Conservation (phyloP, 768 basidiomycete genomes). For the Vararia minispora region DNA sequence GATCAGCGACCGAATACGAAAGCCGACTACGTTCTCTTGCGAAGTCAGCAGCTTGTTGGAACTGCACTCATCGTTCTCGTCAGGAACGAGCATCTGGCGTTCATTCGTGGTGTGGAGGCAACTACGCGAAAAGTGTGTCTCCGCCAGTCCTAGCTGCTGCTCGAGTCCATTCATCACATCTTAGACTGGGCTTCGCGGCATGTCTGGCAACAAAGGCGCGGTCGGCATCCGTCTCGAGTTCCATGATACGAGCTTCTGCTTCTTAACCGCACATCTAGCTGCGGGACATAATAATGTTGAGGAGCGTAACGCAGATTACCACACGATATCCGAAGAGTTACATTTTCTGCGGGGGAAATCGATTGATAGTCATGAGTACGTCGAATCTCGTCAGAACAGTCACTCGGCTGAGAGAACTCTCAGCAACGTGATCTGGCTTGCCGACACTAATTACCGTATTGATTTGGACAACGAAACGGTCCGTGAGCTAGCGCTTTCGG, state of each 20-base stretch:
- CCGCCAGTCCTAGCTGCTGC: neutral
- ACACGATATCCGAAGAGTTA: constrained; percentile 73
- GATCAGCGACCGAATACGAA: constrained; percentile 57
- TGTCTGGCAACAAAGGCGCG: constrained; percentile 97
- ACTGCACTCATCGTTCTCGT: constrained; percentile 84
- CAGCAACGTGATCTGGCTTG: constrained; percentile 90
- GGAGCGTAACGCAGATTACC: constrained; percentile 88
- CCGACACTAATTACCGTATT: constrained; percentile 93
- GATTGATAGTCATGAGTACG: constrained; percentile 85
- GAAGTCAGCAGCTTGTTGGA: constrained; percentile 96
- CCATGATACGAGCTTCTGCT: constrained; percentile 86
- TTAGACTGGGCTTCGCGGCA: constrained; percentile 81
- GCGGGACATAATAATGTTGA: constrained; percentile 88
- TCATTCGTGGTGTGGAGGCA: constrained; percentile 88
- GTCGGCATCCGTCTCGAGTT: constrained; percentile 90
- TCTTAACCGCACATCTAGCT: constrained; percentile 91
- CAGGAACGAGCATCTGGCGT: constrained; percentile 59
- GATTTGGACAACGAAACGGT: constrained; percentile 77
- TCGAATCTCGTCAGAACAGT: constrained; percentile 8
- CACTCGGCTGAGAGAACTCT: too few relatives aligned
- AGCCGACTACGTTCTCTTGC: constrained; percentile 69
- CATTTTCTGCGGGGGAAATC: constrained; percentile 87
- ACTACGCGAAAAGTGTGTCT: constrained; percentile 73
- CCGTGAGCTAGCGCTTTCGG: constrained; percentile 47
- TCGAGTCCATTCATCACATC: constrained; percentile 2